These are phyloP conservation scores for Claviceps sorghi DNA, from an alignment of 2,329 filamentous ascomycete species.

Conservation along the genomic window DNA sequence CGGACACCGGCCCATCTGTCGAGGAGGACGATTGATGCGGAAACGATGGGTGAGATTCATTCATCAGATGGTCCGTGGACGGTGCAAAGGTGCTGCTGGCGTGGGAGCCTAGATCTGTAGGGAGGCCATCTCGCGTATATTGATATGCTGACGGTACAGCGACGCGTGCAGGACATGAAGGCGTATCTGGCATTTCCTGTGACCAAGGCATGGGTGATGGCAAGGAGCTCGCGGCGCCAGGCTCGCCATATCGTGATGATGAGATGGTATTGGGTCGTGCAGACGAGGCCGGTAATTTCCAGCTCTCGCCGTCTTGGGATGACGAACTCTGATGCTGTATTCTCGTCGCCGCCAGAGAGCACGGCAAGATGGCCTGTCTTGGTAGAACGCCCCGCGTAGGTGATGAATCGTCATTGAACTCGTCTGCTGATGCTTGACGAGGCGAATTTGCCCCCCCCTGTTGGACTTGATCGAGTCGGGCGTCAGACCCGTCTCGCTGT, in stretches of 20 bases:
- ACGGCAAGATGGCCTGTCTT: neutral
- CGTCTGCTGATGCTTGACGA: slow-evolving; percentile 1
- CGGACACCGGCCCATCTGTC: neutral
- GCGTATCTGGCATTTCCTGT: neutral
- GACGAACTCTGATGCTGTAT: neutral
- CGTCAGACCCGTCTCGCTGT: neutral
- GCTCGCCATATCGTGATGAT: slow-evolving; percentile 3
- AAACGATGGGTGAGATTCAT: neutral
- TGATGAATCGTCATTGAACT: slow-evolving; percentile 3
- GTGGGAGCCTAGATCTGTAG: neutral
- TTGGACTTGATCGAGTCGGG: neutral
- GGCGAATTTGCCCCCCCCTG: neutral
- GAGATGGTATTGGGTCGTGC: neutral
- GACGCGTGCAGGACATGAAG: neutral
- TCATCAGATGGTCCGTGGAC: neutral
- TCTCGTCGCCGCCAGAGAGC: neutral
- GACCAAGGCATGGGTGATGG: slow-evolving; percentile 2
- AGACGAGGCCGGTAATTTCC: slow-evolving; percentile 31
- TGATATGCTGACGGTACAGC: neutral
- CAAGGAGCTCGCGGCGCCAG: slow-evolving; percentile 6
- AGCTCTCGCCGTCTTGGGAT: slow-evolving; percentile 18
- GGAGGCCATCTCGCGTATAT: neutral
- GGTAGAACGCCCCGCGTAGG: neutral
- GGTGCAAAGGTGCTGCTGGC: neutral
- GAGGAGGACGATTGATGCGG: neutral